Conservation (phyloP, 768 basidiomycete species). For the Podaxis carcinomalis region DNA sequence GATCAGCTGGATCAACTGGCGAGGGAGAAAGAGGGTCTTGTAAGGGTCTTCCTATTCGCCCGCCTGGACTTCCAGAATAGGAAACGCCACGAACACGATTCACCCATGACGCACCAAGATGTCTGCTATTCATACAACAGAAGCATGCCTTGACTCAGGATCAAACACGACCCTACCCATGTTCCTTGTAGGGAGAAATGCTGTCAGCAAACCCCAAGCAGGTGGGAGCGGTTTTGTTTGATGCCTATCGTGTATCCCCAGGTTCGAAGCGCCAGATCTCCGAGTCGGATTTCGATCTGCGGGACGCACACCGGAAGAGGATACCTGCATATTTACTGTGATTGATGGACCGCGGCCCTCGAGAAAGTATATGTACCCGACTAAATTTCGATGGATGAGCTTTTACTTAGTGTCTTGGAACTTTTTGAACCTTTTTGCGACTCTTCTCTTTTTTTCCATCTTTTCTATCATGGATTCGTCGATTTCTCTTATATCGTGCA, state of each 20-base stretch:
- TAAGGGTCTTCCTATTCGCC: neutral
- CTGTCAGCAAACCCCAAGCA: neutral
- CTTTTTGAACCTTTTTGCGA: neutral
- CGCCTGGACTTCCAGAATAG: neutral
- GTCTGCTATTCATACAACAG: neutral
- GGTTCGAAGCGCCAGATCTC: slow-evolving; percentile 10
- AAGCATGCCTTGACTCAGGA: neutral
- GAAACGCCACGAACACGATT: neutral
- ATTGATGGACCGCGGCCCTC: slow-evolving; percentile 4
- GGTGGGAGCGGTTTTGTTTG: slow-evolving; percentile 5
- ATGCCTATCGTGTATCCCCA: slow-evolving; percentile 8
- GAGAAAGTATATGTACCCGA: slow-evolving; percentile 2
- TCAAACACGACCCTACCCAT: slow-evolving; percentile 1
- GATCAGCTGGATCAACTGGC: neutral
- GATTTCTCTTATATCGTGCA: slow-evolving; percentile 3
- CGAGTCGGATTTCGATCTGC: slow-evolving; percentile 10
- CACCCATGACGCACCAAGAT: slow-evolving; percentile 3
- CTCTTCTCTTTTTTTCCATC: neutral
- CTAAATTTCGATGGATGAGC: neutral
- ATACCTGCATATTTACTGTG: neutral
- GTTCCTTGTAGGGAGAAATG: slow-evolving; percentile 1
- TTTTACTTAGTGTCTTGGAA: neutral
- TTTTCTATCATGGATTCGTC: neutral
- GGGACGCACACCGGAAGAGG: slow-evolving; percentile 6
- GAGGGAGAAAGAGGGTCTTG: neutral